phyloP scores from a whole-genome alignment of 768 basidiomycete species.

The Leccinellum rugosiceps region DNA sequence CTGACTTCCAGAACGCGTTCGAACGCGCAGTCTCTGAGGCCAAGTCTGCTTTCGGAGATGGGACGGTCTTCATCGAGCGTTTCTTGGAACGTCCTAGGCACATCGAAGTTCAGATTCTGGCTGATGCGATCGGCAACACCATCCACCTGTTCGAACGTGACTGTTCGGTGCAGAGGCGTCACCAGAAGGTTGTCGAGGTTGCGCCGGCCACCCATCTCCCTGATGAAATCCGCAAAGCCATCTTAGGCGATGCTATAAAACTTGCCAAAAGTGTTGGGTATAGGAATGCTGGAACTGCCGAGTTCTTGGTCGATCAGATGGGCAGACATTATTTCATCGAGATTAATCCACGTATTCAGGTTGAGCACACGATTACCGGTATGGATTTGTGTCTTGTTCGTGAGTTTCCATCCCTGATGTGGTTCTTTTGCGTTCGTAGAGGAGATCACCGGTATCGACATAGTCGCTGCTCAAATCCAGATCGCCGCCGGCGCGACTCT shows the following conservation, averaged over 20 bases:
- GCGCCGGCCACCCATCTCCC: constrained; percentile 94
- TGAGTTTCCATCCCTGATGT: background rate
- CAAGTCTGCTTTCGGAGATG: constrained; percentile 95
- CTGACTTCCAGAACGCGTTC: constrained; percentile 86
- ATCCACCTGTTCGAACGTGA: constrained; percentile 99
- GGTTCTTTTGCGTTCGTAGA: constrained; percentile 47
- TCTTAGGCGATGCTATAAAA: constrained; percentile 89
- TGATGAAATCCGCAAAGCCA: constrained; percentile 86
- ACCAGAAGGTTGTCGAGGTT: constrained; percentile 99
- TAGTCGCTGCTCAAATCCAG: constrained; percentile 98
- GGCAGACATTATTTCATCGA: constrained; percentile 99
- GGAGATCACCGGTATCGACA: constrained; percentile 99
- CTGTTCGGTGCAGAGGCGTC: constrained; percentile 95
- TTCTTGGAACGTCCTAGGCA: constrained; percentile 96
- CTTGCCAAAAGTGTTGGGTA: constrained; percentile 92
- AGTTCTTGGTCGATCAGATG: constrained; percentile 96
- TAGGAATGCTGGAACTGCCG: constrained; percentile 95
- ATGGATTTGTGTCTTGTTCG: constrained; percentile 15
- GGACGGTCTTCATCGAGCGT: constrained; percentile 98
- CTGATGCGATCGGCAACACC: constrained; percentile 88
- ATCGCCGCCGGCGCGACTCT: constrained; percentile 98
- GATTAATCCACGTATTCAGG: constrained; percentile 99
- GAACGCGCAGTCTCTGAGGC: constrained; percentile 93
- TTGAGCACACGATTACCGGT: constrained; percentile 99
- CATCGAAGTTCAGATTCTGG: constrained; percentile 95